Conservation (phyloP, 495 filamentous ascomycete species). For the Glonium stellatum region DNA sequence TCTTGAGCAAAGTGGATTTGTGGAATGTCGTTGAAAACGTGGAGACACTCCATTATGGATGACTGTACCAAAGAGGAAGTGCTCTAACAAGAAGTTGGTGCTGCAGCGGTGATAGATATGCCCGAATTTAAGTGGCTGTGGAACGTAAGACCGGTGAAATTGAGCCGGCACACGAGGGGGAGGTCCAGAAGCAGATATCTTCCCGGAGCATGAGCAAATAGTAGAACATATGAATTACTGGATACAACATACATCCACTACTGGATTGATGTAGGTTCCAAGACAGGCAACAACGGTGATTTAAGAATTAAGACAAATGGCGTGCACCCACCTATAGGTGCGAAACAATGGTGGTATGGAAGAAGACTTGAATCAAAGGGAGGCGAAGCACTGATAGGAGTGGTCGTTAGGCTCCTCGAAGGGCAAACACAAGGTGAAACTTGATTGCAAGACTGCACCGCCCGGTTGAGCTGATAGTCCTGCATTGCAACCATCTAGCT, state of each 20-base stretch:
- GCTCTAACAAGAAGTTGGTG: neutral
- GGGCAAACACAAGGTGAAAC: conserved; percentile 13
- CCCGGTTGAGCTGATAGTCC: conserved; percentile 14
- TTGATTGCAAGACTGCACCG: conserved; percentile 17
- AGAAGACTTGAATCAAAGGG: conserved; percentile 12
- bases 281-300: neutral
- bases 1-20: conserved; percentile 17
- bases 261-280: neutral
- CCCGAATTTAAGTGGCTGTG: neutral
- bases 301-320: neutral
- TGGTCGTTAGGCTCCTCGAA: conserved; percentile 4
- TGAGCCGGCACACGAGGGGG: neutral
- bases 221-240: neutral
- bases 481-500: conserved; percentile 9
- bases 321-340: neutral
- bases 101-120: neutral
- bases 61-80: neutral
- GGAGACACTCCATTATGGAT: conserved; percentile 11
- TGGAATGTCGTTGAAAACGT: conserved; percentile 22
- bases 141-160: neutral
- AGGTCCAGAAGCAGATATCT: neutral
- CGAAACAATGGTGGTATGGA: neutral
- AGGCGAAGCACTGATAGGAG: conserved; percentile 19
- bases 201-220: conserved; percentile 7
- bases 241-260: neutral